Evolutionary conservation across 2,329 filamentous ascomycete genomes (phyloP), one percentile per base, ranked within the genome.

Genomic region (Botrytis hyacinthi): DNA sequence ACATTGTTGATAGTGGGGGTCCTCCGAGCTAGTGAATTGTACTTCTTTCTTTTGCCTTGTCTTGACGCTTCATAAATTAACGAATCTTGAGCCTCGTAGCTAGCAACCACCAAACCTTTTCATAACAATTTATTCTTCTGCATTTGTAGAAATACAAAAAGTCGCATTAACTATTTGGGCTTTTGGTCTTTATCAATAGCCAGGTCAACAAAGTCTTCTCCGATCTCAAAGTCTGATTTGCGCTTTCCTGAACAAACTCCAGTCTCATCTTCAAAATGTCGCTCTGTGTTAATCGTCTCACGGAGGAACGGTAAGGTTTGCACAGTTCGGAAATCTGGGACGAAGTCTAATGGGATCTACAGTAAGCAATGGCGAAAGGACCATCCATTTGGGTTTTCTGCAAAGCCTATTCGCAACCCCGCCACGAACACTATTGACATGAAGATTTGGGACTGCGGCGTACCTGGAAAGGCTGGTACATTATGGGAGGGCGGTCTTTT

Each of bases 401-500:
- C 96, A 37, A 93, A 95, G 81, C 96, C 97, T 20, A 86, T 91
- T 76, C 92, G 95, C 78, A 95, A 90, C 76, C 71, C 71, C 32
- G 83, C 91, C 29, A 88, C 93, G 77, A 95, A 94, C 72, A 90
- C 94, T 1, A 88, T 98, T 70, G 96, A 99, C 81, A 87, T 99
- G 76, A 97, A 98, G 87, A 89, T 90, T 77, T 99, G 96, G 96
- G 95, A 98, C 79, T 98, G 96, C 80, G 95, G 95, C 61, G 93
- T 99, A 61, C 96, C 96, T 5, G 96, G 97, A 80, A 98, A 97
- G 82, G 91, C 97, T 75, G 96, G 97, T 86, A 99, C 97, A 0
- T 91, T 98, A 35, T 99, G 96, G 96, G 95, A 97, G 80, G 95
- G 95, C n/a, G 96, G 96, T 2, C 85, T 98, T 18, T 98, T 98